Evolutionary conservation across 352 stramenopile genomes (phyloP).

Genomic region (Globisporangium acanthophoron): DNA sequence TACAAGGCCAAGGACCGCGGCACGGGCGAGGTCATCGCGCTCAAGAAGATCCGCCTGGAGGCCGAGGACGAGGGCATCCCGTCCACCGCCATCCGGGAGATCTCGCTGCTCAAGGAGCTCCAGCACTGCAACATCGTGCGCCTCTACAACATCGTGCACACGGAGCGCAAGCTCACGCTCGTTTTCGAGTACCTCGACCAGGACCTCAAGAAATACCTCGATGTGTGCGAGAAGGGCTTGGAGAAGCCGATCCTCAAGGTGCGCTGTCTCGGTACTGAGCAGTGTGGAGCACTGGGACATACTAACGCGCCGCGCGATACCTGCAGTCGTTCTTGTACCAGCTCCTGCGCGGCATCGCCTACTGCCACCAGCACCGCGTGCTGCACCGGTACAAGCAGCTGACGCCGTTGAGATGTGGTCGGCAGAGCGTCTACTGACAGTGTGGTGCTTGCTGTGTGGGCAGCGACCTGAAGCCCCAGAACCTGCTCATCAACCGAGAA

Average conservation of each 20-base stretch:
- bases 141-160: conserved; percentile 99
- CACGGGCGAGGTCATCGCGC: conserved; percentile 96
- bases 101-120: conserved; percentile 97
- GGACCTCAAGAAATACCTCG: conserved; percentile 99
- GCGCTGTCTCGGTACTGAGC: background rate
- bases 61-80: conserved; percentile 98
- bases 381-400: conserved; percentile 66
- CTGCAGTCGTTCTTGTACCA: conserved; percentile 97
- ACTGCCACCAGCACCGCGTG: conserved; percentile 98
- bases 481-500: conserved; percentile 97
- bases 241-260: conserved; percentile 89
- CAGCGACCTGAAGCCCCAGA: conserved; percentile 99
- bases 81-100: conserved; percentile 98
- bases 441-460: conserved; percentile 9
- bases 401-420: too few species aligned
- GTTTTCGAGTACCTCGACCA: conserved; percentile 99
- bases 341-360: conserved; percentile 97
- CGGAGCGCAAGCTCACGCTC: conserved; percentile 97
- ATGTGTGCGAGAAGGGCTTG: conserved; percentile 97
- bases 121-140: conserved; percentile 98
- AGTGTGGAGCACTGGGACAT: too few species aligned
- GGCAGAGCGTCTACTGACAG: too few species aligned
- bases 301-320: background rate
- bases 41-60: conserved; percentile 99
- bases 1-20: conserved; percentile 98